Evolutionary conservation across 495 filamentous ascomycete species (phyloP), one percentile per base, ranked within the genome.

Genomic region (Neurospora sp.): DNA sequence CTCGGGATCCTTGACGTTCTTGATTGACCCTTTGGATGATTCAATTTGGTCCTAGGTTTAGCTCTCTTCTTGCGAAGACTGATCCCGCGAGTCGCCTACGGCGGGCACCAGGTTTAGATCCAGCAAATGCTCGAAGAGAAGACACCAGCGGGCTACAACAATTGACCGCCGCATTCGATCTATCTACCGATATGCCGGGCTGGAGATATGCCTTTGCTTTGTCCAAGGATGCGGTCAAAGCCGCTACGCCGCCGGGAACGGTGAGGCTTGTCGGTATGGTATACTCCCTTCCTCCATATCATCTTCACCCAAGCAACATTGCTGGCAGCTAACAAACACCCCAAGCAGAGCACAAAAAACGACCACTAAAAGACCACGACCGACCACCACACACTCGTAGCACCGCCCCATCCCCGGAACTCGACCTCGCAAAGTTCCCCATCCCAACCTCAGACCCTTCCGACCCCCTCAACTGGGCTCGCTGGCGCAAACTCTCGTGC

Each of bases 401-500:
- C 16, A 22, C n/a, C 16, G 10, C n/a, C 38, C 44, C 35, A 31
- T 16, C 37, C 10, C 31, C 61, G 18, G 12, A 12, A 16, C 16
- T 20, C 31, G 20, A 72, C 8, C 59, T 80, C 69, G 68, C 70
- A n/a, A 70, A 72, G 1, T 76, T 70, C 39, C 80, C 80, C 1
- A 18, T 76, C 3, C 80, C 80, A 0, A 77, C 76, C 1, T n/a
- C 70, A 1, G 76, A 79, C 53, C 79, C 79, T 1, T 74, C 76
- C 12, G 80, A 81, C 69, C 80, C 80, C 9, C 70, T 81, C 69
- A 81, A 79, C 73, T 80, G 79, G 80, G 44, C 74, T 0, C 41
- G 37, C 0, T 81, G 79, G 79, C 71, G 76, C 37, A 81, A 80
- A 70, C n/a, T 72, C 9, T 37, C 72, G 0, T 79, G 77, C 38